These are phyloP conservation scores for Marasmius fiardii DNA, from an alignment of 1,284 basidiomycete species.

Conservation along the genomic window DNA sequence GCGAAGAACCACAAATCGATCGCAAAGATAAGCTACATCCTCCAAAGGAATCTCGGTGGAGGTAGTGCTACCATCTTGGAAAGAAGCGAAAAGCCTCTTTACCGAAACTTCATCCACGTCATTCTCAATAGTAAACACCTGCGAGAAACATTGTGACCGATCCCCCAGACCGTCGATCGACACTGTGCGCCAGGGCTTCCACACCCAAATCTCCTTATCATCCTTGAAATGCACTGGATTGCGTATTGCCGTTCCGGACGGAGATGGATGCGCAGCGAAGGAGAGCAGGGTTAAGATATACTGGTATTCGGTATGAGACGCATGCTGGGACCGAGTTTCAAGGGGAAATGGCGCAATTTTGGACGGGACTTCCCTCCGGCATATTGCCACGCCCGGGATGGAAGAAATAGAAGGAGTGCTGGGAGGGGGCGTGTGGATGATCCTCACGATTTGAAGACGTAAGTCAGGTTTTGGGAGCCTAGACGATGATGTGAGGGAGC, in stretches of 20 bases:
- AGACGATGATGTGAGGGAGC: not conserved
- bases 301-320: not conserved
- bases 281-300: not conserved
- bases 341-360: conserved; percentile 1
- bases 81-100: not conserved
- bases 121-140: too few species aligned
- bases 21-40: not conserved
- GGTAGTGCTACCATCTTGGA: not conserved
- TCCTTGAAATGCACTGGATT: not conserved
- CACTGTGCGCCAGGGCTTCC: not conserved
- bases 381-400: not conserved
- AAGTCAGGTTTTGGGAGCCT: not conserved
- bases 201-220: not conserved
- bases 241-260: not conserved
- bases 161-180: not conserved
- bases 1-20: not conserved
- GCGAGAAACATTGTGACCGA: too few species aligned
- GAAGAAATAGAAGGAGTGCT: not conserved
- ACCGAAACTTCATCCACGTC: too few species aligned
- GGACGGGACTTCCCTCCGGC: not conserved
- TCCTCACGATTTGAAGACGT: not conserved
- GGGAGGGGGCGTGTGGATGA: not conserved
- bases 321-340: not conserved
- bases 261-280: not conserved
- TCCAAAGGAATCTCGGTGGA: not conserved